Evolutionary conservation across 148 eudicot species (phyloP).

Genomic region (Rhododendron williamsianum): DNA sequence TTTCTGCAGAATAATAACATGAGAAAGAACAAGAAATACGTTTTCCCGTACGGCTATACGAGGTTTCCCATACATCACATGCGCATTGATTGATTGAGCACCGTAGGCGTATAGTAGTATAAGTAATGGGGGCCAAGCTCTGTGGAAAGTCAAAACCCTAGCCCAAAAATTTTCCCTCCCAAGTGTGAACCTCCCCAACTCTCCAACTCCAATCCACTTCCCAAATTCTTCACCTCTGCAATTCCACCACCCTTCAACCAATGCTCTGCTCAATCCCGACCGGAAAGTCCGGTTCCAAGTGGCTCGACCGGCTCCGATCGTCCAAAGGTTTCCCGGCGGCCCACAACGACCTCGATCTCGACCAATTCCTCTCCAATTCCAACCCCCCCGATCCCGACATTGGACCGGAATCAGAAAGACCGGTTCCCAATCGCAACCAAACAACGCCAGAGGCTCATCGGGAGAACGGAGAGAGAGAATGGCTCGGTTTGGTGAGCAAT

Average conservation of each 20-base stretch:
- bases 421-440: constrained; percentile 1
- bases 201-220: background rate
- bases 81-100: no score
- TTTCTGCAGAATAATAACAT: no score
- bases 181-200: no score
- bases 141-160: constrained; percentile 7
- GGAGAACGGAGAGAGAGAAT: constrained; percentile 20
- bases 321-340: constrained; percentile 66
- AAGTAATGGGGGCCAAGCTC: background rate
- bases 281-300: constrained; percentile 42
- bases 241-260: background rate
- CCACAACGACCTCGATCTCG: constrained; percentile 43
- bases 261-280: constrained; percentile 36
- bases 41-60: no score
- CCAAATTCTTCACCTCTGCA: background rate
- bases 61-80: no score
- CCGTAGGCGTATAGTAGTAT: no score
- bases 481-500: constrained; percentile 18
- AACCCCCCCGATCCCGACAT: background rate
- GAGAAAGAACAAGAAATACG: no score
- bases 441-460: background rate
- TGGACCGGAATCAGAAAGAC: background rate
- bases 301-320: constrained; percentile 81
- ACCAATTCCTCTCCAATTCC: constrained; percentile 25
- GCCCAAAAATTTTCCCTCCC: background rate